Percentiles rank a stretch among this genome's conserved stretches.
Evolutionary conservation across 345 rosid species (phyloP).

Genomic region (Arabidopsis arenosa): DNA sequence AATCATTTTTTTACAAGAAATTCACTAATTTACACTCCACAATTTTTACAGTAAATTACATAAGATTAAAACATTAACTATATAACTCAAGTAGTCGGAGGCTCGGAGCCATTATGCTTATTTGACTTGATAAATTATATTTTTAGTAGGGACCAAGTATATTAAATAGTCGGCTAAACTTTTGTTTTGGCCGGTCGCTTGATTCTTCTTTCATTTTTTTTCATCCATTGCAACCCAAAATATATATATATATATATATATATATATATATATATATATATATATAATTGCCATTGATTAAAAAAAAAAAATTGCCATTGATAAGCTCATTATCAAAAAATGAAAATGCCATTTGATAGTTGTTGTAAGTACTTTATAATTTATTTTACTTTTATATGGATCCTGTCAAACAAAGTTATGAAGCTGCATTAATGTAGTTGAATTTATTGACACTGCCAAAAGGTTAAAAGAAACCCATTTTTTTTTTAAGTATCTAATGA

Average conservation of each 20-base stretch:
- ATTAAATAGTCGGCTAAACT: constrained; percentile 20
- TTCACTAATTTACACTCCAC: no score
- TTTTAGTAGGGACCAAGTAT: neutral
- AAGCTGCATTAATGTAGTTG: constrained; percentile 29
- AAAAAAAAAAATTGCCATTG: no score
- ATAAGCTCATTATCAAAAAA: neutral
- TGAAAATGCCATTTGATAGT: constrained; percentile 2
- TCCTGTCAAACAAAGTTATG: constrained; percentile 45
- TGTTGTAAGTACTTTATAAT: constrained; percentile 10
- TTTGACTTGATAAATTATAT: neutral
- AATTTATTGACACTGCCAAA: constrained; percentile 39
- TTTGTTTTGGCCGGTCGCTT: constrained; percentile 28
- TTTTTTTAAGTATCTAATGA: neutral
- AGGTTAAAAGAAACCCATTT: neutral
- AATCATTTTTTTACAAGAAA: no score
- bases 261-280: no score
- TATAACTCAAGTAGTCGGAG: no score
- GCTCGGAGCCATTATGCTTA: no score
- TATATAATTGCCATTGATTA: no score
- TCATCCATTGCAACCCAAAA: neutral
- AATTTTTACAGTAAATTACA: no score
- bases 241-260: no score
- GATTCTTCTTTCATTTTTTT: neutral
- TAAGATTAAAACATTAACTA: no score
- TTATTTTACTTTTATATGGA: constrained; percentile 8